Conservation (phyloP, 2,329 filamentous ascomycete genomes). For the Cytospora piceae region DNA sequence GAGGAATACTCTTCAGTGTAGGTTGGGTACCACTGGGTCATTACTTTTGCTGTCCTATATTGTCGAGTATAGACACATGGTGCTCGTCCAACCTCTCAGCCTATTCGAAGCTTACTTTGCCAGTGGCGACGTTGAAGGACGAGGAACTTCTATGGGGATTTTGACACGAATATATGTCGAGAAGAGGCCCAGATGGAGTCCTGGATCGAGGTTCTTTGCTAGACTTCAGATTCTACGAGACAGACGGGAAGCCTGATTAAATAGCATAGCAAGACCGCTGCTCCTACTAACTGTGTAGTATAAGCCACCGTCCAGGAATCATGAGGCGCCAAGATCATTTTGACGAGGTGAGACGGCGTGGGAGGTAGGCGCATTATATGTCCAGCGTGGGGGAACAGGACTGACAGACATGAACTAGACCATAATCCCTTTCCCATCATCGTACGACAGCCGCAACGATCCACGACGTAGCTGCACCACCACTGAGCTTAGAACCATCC, state of each 20-base stretch:
- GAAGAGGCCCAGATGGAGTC: neutral
- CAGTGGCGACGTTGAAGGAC: neutral
- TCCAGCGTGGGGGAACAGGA: neutral
- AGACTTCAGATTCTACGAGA: neutral
- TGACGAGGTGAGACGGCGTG: neutral
- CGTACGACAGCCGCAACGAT: slow-evolving; percentile 2
- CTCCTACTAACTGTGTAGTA: neutral
- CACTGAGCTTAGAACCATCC: neutral
- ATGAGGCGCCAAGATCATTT: neutral
- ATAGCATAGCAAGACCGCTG: neutral
- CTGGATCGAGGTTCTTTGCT: neutral
- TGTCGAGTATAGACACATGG: neutral
- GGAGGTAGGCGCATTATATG: neutral
- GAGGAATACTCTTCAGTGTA: neutral
- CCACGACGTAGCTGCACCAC: neutral
- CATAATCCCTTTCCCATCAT: neutral
- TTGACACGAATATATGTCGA: neutral
- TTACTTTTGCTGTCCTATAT: neutral
- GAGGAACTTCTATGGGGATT: neutral
- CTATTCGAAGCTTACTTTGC: neutral
- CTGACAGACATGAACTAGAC: neutral
- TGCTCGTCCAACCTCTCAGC: neutral
- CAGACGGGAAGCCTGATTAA: neutral
- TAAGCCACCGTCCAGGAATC: neutral
- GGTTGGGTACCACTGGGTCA: neutral